Conservation (phyloP, 345 rosid genomes). For the Heritiera littoralis region DNA sequence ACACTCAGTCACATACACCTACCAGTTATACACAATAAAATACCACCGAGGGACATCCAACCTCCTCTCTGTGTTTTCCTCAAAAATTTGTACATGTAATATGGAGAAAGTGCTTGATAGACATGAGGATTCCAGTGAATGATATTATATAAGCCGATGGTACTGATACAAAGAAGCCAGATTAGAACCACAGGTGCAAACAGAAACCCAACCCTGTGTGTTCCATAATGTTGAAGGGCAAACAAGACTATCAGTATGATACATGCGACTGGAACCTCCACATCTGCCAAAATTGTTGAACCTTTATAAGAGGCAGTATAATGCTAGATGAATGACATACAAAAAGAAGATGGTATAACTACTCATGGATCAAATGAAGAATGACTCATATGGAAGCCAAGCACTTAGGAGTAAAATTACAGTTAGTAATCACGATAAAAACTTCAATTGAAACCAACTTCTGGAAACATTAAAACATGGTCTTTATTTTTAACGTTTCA, state of each 20-base stretch:
- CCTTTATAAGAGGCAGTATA: conserved; percentile 6
- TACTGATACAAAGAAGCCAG: conserved; percentile 80
- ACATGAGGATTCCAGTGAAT: conserved; percentile 87
- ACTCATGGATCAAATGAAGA: neutral
- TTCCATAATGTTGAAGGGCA: conserved; percentile 81
- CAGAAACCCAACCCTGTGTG: conserved; percentile 75
- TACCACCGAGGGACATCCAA: conserved; percentile 99
- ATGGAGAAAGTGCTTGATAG: conserved; percentile 89
- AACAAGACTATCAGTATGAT: conserved; percentile 62
- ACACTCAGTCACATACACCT: neutral
- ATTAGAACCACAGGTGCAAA: conserved; percentile 67
- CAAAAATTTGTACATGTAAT: conserved; percentile 85
- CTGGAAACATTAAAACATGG: neutral
- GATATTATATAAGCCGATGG: conserved; percentile 85
- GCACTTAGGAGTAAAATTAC: neutral
- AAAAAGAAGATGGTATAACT: neutral
- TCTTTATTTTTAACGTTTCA: neutral
- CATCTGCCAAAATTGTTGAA: conserved; percentile 48
- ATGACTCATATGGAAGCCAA: neutral
- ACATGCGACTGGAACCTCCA: conserved; percentile 75
- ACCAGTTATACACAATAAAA: conserved; percentile 93
- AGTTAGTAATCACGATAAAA: neutral
- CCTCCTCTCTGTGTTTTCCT: conserved; percentile 84
- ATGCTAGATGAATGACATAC: neutral
- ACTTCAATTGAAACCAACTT: neutral